These are phyloP conservation scores for Penicillium taxi DNA, from an alignment of 495 filamentous ascomycete genomes.

Conservation along the genomic window DNA sequence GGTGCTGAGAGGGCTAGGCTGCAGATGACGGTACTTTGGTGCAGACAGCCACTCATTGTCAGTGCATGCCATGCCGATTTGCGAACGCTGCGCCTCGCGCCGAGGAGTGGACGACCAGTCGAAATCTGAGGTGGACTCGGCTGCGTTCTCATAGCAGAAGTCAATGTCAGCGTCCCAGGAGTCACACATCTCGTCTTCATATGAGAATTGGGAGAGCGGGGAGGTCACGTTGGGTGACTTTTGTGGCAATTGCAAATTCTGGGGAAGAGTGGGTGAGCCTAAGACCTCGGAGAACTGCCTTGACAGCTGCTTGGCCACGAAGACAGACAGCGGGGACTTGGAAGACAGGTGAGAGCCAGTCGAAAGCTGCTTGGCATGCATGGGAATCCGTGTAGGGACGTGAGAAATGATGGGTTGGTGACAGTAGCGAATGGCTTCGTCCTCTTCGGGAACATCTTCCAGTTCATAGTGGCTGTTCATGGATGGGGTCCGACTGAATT, in stretches of 20 bases:
- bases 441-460: slow-evolving; percentile 70
- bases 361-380: slow-evolving; percentile 10
- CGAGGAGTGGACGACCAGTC: slow-evolving; percentile 61
- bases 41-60: slow-evolving; percentile 8
- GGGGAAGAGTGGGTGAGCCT: slow-evolving; percentile 35
- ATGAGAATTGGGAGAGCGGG: slow-evolving; percentile 17
- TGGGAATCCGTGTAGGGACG: slow-evolving; percentile 14
- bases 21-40: slow-evolving; percentile 15
- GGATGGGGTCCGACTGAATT: slow-evolving; percentile 38
- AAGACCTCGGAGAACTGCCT: slow-evolving; percentile 33
- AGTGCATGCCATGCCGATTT: slow-evolving; percentile 12
- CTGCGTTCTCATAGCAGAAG: slow-evolving; percentile 86
- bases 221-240: slow-evolving; percentile 5
- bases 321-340: slow-evolving; percentile 20
- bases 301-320: slow-evolving; percentile 27
- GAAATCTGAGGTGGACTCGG: slow-evolving; percentile 84
- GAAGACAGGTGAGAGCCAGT: slow-evolving; percentile 8
- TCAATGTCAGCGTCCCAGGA: slow-evolving; percentile 94
- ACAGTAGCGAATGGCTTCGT: slow-evolving; percentile 35
- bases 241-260: slow-evolving; percentile 12
- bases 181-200: slow-evolving; percentile 39
- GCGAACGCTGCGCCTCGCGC: slow-evolving; percentile 21
- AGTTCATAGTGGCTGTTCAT: slow-evolving; percentile 42
- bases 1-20: slow-evolving; percentile 22
- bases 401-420: slow-evolving; percentile 14